Evolutionary conservation across 306 rosid species (phyloP), one percentile per base, ranked within the genome.

Genomic region (Crataegus laevigata): DNA sequence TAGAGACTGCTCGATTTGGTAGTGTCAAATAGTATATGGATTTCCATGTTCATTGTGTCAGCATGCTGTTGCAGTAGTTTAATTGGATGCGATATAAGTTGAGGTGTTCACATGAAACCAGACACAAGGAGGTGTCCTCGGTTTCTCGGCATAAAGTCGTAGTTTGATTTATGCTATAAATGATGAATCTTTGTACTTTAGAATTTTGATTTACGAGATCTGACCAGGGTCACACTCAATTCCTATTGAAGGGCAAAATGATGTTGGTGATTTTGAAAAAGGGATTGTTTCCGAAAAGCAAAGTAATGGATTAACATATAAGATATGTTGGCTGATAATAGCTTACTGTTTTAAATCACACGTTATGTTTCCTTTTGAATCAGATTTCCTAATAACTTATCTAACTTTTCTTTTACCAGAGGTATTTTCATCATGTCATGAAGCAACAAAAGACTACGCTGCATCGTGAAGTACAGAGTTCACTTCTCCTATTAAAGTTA

Each of bases 401-500:
- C 75, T 72, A 29, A 72, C 80, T 71, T 74, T 76, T 13, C 51
- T 76, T 84, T 58, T 68, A 57, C 79, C 89, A 82, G 99, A 88
- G 70, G 76, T 84, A 66, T 84, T 92, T 82, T 68, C 83, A 71
- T 75, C 87, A 50, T 85, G 85, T 76, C 80, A 83, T 68, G 86
- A 92, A 75, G 89, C 77, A 82, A 77, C 79, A 66, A 75, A 79
- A 51, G 74, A 73, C 66, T 83, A 79, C 50, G 85, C 68, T 79
- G 76, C 81, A 76, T 78, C 77, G 77, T 88, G 92, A 67, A 82
- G 81, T 79, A 50, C 82, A 24, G 93, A 84, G 75, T 92, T 96
- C 71, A 79, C 85, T 80, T 96, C 99, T 55, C 98, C 99, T 75
- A 81, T 82, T 85, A 91, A 88, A 75, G 96, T 92, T 74, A 92